Base-by-base conservation (phyloP, 805 yeast species). In the Suhomyces sp. region DNA sequence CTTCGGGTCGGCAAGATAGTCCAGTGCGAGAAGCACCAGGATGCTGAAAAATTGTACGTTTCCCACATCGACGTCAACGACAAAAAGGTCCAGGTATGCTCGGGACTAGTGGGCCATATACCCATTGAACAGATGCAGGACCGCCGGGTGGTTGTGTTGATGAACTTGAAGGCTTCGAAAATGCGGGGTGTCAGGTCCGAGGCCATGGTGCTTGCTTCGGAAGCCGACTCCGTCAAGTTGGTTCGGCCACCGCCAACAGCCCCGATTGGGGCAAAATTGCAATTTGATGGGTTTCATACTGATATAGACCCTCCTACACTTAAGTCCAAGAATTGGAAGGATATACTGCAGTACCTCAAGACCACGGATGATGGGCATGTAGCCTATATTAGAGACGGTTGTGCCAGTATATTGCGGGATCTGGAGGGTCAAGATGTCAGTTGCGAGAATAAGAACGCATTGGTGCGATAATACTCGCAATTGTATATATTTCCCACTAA, bases 151-250 rank as follows among this genome's bases (percentile, higher is more conserved):
- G 83, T 84, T 0, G 70, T 86, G 2, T 71, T 84, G 19, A 74
- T 79, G 5, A 86, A 86, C 59, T 65, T 86, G 64, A 85, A 84
- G 58, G 79, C 84, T 3, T 74, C 83, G 9, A 84, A 83, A 61
- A 79, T 86, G 80, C 69, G 89, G 55, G 90, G 90, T 1, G 76
- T 80, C 19, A 63, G 61, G 41, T 83, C 88, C 1, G 82, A 84
- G 57, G 88, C 87, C 0, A 86, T 86, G 90, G 60, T 86, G 1
- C 61, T 86, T 19, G 88, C 89, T n/a, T 84, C 88, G 1, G 80
- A 64, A 23, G 35, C 49, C 0, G 66, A 57, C 2, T 54, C 51
- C 1, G 83, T 83, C 4, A 84, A 78, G 46, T 64, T 82, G 5
- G 77, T 84, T 0, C 52, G 49, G 3, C 83, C 86, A 1, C 85